Evolutionary conservation across 139 green algal genomes (phyloP), one percentile per base, ranked within the genome.

Genomic region (Dunaliella primolecta): DNA sequence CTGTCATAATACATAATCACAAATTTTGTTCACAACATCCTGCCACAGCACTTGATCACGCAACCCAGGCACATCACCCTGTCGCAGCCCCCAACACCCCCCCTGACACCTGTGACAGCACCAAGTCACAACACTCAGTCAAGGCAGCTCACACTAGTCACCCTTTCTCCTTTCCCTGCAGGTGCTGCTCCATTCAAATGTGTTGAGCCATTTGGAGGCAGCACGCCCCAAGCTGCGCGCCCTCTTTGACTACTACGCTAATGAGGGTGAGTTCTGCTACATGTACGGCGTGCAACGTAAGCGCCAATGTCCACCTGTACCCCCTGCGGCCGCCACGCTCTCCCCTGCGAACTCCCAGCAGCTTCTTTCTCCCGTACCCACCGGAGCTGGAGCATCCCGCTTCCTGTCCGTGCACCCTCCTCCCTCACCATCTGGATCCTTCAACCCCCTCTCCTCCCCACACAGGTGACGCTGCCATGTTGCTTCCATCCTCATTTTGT

Each of bases 171-270:
- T 23, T 72, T 20, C 56, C 56, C 56, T 72, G 46, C 46, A 78
- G 64, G 81, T 85, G 74, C 37, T 86, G 75, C 75, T 86, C 30
- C n/a, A 29, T 3, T 11, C 46, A 32, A 74, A 82, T n/a, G 83
- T 86, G 36, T 25, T 86, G 36, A 74, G 81, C 36, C 36, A 33
- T 0, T 29, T 86, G 2, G 71, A 31, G 2, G 36, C 75, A 1
- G 46, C 83, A 7, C 32, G 75, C 36, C 1, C 24, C 83, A 86
- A 64, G 75, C 75, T 86, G 36, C 75, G 37, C 11, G 36, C 83
- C n/a, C n/a, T 86, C 20, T 86, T 78, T 36, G 21, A 34, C 15
- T 86, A 78, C 36, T 86, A 86, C 32, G 74, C 27, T 30, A 81
- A 80, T 64, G 55, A 80, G 34, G 33, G 15, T 3, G 77, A 85